Base-by-base conservation (phyloP, 345 rosid species). In the Syzygium grande region DNA sequence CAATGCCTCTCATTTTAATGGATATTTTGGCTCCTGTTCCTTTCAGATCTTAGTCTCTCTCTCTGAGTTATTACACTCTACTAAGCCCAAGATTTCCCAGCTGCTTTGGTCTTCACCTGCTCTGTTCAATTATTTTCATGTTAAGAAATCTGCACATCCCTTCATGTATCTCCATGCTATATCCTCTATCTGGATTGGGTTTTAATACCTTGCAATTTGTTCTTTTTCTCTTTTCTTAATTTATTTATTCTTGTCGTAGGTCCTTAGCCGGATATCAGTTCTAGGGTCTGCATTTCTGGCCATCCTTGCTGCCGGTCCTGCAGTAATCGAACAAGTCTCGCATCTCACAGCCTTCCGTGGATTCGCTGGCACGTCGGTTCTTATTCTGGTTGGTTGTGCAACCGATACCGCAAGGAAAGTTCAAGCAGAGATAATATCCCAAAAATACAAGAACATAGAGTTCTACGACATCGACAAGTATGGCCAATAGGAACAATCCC, bases 331-430 rank as follows among this genome's bases (percentile, higher is more conserved):
- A 90, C 98, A 96, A 92, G 90, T 89, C 88, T 94, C 99, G 17
- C 98, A 96, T 93, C 93, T 96, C 94, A 98, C 98, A 38, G 99
- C 99, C 87, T 98, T 98, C 90, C 93, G 98, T 79, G 99, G 99
- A 91, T 98, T 98, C 51, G 99, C 99, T 9, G 99, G 99, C 52
- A 98, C 99, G 55, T 98, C 99, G 22, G 97, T 98, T 86, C 98
- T 98, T 78, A 98, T 98, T 90, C 98, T 98, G 73, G 99, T 98
- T 9, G 99, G 99, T n/a, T 96, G 99, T 90, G 99, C 99, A 0
- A 96, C 99, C 1, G 99, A 97, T 87, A 96, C 99, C 21, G 99
- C 99, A 79, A 94, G 99, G 92, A 97, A 97, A 92, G 99, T 97
- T 85, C 95, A 96, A 90, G 99, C 99, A 10, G 99, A 97, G 93